phyloP scores from a whole-genome alignment of 805 yeast species.

The Alloascoidea africana region DNA sequence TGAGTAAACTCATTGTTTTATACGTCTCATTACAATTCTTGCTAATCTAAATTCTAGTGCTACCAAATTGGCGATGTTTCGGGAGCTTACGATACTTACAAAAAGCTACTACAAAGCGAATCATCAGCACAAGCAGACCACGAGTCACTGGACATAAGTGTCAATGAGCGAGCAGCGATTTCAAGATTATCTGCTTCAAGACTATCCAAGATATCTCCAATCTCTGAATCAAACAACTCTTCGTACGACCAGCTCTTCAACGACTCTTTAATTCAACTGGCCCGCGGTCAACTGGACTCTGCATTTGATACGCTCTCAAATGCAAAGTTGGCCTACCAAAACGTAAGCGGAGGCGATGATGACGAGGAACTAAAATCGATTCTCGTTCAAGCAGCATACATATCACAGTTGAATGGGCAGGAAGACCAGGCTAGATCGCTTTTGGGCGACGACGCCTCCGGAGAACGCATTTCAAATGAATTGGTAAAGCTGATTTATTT shows the following conservation, averaged over 20 bases:
- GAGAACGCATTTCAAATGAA: constrained; percentile 21
- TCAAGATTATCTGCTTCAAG: constrained; percentile 20
- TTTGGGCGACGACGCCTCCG: constrained; percentile 19
- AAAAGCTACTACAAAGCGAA: constrained; percentile 18
- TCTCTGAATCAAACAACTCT: constrained; percentile 4
- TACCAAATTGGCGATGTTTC: constrained; percentile 29
- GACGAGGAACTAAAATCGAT: constrained; percentile 40
- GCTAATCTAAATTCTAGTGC: constrained; percentile 10
- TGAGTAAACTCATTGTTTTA: constrained; percentile 4
- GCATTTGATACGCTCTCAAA: constrained; percentile 29
- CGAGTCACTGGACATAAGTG: constrained; percentile 35
- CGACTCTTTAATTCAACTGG: constrained; percentile 33
- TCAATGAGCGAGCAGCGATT: constrained; percentile 47
- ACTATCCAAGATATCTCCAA: constrained; percentile 9
- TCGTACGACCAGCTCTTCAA: constrained; percentile 51
- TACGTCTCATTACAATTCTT: background rate
- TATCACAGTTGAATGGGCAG: constrained; percentile 21
- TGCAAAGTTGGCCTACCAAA: constrained; percentile 30
- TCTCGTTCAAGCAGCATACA: constrained; percentile 41
- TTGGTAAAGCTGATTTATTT: constrained; percentile 25
- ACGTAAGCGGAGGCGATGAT: constrained; percentile 29
- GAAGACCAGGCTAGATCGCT: constrained; percentile 21
- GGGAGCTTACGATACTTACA: constrained; percentile 30
- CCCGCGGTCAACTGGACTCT: constrained; percentile 20
- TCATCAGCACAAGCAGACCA: constrained; percentile 18